phyloP scores from a whole-genome alignment of 2,329 filamentous ascomycete genomes.

The Fusarium keratoplasticum region DNA sequence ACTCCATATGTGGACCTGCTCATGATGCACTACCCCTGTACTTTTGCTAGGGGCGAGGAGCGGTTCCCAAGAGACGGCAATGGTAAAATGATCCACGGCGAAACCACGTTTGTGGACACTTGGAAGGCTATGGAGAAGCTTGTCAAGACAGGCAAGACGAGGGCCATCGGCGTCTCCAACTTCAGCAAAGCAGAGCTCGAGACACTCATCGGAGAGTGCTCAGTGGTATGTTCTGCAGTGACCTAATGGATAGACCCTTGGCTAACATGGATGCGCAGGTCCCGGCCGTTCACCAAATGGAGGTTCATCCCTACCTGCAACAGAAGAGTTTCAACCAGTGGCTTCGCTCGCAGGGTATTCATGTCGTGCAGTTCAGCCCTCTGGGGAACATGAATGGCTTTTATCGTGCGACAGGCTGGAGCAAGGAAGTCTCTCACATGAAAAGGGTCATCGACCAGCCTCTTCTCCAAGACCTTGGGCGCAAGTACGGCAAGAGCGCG shows the following conservation, averaged over 20 bases:
- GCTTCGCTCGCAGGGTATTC: neutral
- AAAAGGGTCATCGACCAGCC: constrained; percentile 44
- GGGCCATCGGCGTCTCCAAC: constrained; percentile 64
- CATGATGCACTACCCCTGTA: constrained; percentile 42
- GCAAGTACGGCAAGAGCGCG: constrained; percentile 46
- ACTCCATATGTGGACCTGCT: constrained; percentile 46
- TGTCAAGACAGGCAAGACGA: constrained; percentile 30
- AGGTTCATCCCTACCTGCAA: neutral
- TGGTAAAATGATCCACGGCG: constrained; percentile 26
- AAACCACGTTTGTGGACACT: constrained; percentile 39
- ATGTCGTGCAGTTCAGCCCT: constrained; percentile 50
- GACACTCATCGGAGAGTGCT: neutral
- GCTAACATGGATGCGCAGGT: neutral
- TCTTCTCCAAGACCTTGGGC: constrained; percentile 39
- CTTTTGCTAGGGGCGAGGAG: constrained; percentile 30
- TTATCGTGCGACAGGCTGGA: constrained; percentile 46
- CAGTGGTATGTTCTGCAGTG: neutral
- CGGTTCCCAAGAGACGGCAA: constrained; percentile 10
- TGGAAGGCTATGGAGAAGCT: constrained; percentile 44
- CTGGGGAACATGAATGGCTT: constrained; percentile 50
- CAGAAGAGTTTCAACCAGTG: neutral
- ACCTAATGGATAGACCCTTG: neutral
- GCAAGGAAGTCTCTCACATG: constrained; percentile 46
- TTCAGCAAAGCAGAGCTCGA: constrained; percentile 61
- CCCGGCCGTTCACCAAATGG: neutral